Base-by-base conservation (phyloP, 2,329 filamentous ascomycete genomes). In the Byssoonygena ceratinophila region DNA sequence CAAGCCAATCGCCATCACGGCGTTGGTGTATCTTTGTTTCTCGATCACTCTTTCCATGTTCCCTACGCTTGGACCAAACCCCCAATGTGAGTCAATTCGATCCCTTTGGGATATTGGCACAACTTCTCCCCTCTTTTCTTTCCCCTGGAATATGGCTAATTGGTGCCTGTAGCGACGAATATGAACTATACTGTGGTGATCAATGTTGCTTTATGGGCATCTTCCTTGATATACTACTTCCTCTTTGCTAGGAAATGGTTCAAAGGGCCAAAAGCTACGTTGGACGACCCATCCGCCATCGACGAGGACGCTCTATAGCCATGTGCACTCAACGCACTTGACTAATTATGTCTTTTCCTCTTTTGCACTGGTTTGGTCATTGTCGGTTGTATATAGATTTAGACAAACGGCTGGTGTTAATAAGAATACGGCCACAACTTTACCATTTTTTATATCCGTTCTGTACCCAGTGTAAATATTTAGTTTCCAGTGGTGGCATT, bases 101-200 rank as follows among this genome's bases (percentile, higher is more conserved):
- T 34, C 11, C 3, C 34, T 3, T 16, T 18, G 4, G n/a, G 37
- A 16, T 40, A 23, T 40, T 16, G 9, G 37, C 6, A 39, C n/a
- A n/a, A n/a, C n/a, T n/a, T n/a, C n/a, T n/a, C n/a, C n/a, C n/a
- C n/a, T n/a, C 2, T 8, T 22, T 40, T 12, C 5, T 12, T 40
- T 8, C 6, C 20, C 16, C 5, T 7, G 16, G 16, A 11, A 22
- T 12, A 23, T 32, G 22, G 25, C 40, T 27, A n/a, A 53, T 37
- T 16, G 4, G 7, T n/a, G 9, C 43, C 18, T 46, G n/a, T 46
- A 71, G 68, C 70, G 0, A 56, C 73, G 37, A 65, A 65, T 14
- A 82, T 83, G 80, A 83, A 83, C 59, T 83, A 82, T 60, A 81
- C 79, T 0, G 72, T 81, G 1, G 79, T 81, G 0, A 78, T 83